These are phyloP conservation scores for Amaranthus tricolor DNA, from an alignment of 179 eudicot genomes.

Conservation along the genomic window DNA sequence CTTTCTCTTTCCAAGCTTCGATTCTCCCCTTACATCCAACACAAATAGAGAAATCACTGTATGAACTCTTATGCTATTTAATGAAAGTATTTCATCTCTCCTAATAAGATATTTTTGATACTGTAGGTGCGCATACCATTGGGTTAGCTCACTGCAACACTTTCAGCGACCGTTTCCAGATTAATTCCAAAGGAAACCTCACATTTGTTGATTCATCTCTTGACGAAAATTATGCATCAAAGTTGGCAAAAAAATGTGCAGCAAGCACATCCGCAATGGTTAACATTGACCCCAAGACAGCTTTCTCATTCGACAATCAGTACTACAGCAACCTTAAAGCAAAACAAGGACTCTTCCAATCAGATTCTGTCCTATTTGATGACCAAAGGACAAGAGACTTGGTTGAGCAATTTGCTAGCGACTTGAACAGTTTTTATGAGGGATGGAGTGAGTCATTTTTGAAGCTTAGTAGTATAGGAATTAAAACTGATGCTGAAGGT, in stretches of 20 bases:
- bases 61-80: background rate
- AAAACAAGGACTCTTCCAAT: slow-evolving; percentile 41
- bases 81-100: too few species aligned
- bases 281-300: slow-evolving; percentile 39
- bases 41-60: background rate
- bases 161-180: slow-evolving; percentile 36
- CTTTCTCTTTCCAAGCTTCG: background rate
- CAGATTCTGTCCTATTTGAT: slow-evolving; percentile 39
- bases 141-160: slow-evolving; percentile 41
- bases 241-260: slow-evolving; percentile 36
- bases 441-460: slow-evolving; percentile 40
- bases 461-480: slow-evolving; percentile 35
- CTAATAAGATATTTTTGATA: too few species aligned
- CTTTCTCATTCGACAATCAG: slow-evolving; percentile 45
- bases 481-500: slow-evolving; percentile 32
- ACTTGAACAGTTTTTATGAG: slow-evolving; percentile 28
- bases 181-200: slow-evolving; percentile 34
- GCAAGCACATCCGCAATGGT: slow-evolving; percentile 30
- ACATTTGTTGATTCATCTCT: slow-evolving; percentile 31
- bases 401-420: slow-evolving; percentile 37
- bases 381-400: slow-evolving; percentile 37
- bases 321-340: slow-evolving; percentile 43
- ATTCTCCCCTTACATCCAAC: background rate
- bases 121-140: slow-evolving; percentile 48
- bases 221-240: slow-evolving; percentile 32